These are phyloP conservation scores for Lyophyllum shimeji DNA, from an alignment of 768 basidiomycete genomes.

Conservation along the genomic window DNA sequence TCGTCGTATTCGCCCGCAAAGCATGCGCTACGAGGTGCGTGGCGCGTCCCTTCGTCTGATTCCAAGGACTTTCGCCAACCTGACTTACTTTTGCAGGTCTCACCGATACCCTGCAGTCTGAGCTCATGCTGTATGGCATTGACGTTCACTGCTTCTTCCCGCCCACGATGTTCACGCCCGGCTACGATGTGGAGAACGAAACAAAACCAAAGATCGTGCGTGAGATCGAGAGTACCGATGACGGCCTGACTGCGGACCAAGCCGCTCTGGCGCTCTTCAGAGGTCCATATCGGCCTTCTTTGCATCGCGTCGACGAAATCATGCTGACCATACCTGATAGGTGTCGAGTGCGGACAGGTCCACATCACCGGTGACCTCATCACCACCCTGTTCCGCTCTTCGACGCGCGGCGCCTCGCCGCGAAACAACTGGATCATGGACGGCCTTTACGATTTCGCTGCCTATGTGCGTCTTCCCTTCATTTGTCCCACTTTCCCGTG, in stretches of 20 bases:
- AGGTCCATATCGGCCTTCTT: conserved; percentile 35
- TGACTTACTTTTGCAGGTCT: conserved; percentile 52
- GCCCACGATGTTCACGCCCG: conserved; percentile 75
- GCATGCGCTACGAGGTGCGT: conserved; percentile 78
- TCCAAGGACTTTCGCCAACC: not conserved
- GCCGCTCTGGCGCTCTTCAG: conserved; percentile 59
- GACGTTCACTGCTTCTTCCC: conserved; percentile 83
- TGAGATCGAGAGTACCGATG: conserved; percentile 76
- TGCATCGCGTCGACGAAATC: not conserved
- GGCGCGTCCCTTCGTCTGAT: not conserved
- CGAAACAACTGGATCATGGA: conserved; percentile 64
- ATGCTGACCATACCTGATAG: conserved; percentile 28
- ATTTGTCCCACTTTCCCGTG: not conserved
- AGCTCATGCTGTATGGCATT: conserved; percentile 76
- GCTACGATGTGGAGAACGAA: conserved; percentile 72
- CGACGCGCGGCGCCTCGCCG: conserved; percentile 63
- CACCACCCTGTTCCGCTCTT: conserved; percentile 64
- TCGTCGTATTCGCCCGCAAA: conserved; percentile 82
- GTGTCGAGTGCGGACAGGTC: conserved; percentile 65
- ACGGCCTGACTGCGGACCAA: conserved; percentile 58
- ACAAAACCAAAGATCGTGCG: conserved; percentile 74
- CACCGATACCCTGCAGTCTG: conserved; percentile 79
- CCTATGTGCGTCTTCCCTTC: conserved; percentile 37
- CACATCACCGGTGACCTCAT: conserved; percentile 78
- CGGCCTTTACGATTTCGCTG: conserved; percentile 41